Conservation (phyloP, 129 eudicot species). For the Escallonia herrerae region DNA sequence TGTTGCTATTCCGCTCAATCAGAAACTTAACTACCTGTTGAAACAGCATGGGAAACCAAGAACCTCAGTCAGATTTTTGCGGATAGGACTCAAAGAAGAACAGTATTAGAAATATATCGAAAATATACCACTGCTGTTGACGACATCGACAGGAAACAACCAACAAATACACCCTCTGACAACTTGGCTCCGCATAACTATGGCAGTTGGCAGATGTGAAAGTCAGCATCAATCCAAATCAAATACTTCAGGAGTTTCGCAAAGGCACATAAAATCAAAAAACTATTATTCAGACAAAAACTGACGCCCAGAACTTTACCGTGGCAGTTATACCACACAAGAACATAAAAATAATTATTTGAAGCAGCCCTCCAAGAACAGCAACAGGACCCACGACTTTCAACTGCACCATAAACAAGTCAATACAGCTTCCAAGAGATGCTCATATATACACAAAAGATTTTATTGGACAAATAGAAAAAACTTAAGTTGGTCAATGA, state of each 20-base stretch:
- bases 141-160: constrained; percentile 96
- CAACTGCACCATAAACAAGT: constrained; percentile 42
- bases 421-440: constrained; percentile 8
- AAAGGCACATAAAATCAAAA: no score
- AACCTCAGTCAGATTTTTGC: background rate
- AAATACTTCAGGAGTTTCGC: no score
- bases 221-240: constrained; percentile 1
- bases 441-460: background rate
- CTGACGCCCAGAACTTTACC: constrained; percentile 33
- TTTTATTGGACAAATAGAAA: background rate
- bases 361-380: constrained; percentile 96
- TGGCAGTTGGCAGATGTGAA: constrained; percentile 10
- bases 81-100: constrained; percentile 1
- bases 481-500: constrained; percentile 1
- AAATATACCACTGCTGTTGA: constrained; percentile 90
- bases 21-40: constrained; percentile 86
- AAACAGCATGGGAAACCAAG: constrained; percentile 4
- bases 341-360: constrained; percentile 71
- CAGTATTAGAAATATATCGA: constrained; percentile 5
- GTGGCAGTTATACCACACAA: constrained; percentile 73
- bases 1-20: constrained; percentile 65
- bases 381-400: constrained; percentile 98
- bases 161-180: constrained; percentile 96
- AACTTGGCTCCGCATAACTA: constrained; percentile 84
- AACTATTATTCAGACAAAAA: background rate